A percentile compares a stretch with the other conserved stretches of the same genome.
phyloP scores from a whole-genome alignment of 495 filamentous ascomycete genomes.

The Trypethelium eluteriae region DNA sequence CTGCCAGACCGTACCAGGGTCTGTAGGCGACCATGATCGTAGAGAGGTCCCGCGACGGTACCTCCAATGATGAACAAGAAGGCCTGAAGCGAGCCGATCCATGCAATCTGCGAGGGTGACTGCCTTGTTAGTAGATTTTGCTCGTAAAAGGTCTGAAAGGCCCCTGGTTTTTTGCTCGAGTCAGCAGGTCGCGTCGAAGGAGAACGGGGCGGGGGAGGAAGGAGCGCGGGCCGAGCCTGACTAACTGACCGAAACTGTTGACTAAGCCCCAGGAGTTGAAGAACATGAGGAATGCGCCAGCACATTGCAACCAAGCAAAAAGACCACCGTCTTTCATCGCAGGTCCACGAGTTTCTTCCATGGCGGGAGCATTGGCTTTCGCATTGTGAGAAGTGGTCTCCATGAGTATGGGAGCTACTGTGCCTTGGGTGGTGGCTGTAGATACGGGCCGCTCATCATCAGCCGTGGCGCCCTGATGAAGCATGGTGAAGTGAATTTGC shows the following conservation, averaged over 20 bases:
- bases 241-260: conserved; percentile 29
- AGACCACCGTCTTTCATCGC: conserved; percentile 49
- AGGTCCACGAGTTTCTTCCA: neutral
- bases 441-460: neutral
- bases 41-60: conserved; percentile 30
- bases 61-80: conserved; percentile 49
- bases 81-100: conserved; percentile 51
- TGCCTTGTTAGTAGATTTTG: conserved; percentile 36
- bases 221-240: conserved; percentile 17
- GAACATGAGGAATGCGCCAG: conserved; percentile 55
- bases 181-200: neutral
- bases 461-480: neutral
- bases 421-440: neutral
- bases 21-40: conserved; percentile 30
- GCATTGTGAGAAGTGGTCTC: neutral
- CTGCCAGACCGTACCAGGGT: conserved; percentile 41
- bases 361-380: neutral
- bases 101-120: conserved; percentile 42
- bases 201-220: neutral
- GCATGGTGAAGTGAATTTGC: neutral
- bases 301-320: conserved; percentile 58
- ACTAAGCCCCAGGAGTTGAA: conserved; percentile 55
- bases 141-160: conserved; percentile 74
- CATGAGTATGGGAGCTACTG: neutral
- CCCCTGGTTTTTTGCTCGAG: conserved; percentile 44